phyloP scores from a whole-genome alignment of 2,329 filamentous ascomycete species.

The Talaromyces sp. region DNA sequence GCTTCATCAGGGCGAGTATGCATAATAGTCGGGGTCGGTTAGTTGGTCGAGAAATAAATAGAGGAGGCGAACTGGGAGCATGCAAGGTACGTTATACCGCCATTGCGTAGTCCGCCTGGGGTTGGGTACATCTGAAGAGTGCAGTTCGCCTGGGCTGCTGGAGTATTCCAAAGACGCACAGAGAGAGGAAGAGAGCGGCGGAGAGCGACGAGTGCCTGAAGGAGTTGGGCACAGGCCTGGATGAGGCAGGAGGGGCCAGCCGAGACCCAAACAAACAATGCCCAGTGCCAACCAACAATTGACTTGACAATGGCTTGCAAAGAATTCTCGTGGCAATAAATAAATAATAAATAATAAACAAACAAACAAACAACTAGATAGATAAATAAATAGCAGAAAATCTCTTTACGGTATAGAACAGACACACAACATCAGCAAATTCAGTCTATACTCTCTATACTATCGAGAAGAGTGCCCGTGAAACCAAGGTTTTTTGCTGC shows the following conservation, averaged over 20 bases:
- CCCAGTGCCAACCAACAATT: background rate
- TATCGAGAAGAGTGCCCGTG: background rate
- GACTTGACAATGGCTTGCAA: no score
- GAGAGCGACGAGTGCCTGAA: background rate
- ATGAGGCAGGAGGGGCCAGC: slow-evolving; percentile 8
- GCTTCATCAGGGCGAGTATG: background rate
- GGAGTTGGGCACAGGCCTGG: background rate
- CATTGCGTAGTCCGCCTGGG: background rate
- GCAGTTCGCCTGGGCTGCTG: background rate
- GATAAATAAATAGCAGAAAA: no score
- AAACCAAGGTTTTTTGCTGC: background rate
- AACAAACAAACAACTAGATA: background rate
- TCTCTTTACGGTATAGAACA: background rate
- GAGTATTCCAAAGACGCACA: background rate
- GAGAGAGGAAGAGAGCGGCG: background rate
- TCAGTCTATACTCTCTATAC: background rate
- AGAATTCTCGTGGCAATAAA: background rate
- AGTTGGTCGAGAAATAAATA: background rate
- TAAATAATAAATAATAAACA: background rate
- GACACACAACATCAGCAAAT: background rate
- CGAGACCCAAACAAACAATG: slow-evolving; percentile 8
- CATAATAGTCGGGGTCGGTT: background rate
- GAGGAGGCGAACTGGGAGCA: background rate
- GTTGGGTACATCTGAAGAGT: background rate
- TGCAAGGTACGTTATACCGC: slow-evolving; percentile 11